A percentile compares a stretch with the other conserved stretches of the same genome.
Evolutionary conservation across 164 flowering plant species (phyloP).

Genomic region (Protea cynaroides): DNA sequence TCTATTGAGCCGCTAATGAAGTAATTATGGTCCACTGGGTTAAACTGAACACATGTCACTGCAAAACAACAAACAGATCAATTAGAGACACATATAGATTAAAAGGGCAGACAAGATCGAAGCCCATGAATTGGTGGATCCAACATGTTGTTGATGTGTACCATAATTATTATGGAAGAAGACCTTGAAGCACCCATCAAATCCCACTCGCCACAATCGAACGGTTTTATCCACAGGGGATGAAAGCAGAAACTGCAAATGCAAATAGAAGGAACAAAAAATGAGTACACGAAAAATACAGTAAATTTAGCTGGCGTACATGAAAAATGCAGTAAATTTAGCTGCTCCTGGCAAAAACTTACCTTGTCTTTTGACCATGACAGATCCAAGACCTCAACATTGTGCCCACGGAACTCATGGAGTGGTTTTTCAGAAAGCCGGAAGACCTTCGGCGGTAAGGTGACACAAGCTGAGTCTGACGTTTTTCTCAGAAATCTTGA

Average conservation of each 20-base stretch:
- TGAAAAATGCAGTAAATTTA: neutral
- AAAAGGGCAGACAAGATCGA: neutral
- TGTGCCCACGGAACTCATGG: constrained; percentile 71
- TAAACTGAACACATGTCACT: constrained; percentile 73
- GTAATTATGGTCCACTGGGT: constrained; percentile 58
- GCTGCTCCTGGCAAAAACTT: constrained; percentile 16
- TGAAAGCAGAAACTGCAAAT: constrained; percentile 50
- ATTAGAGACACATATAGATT: neutral
- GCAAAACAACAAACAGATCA: constrained; percentile 17
- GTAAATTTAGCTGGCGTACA: neutral
- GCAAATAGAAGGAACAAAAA: constrained; percentile 3
- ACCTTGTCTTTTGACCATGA: constrained; percentile 82
- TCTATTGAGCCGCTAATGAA: constrained; percentile 88
- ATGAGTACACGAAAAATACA: neutral
- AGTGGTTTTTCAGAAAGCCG: constrained; percentile 54
- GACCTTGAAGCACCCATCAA: constrained; percentile 47
- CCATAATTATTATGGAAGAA: constrained; percentile 80
- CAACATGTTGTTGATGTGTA: constrained; percentile 29
- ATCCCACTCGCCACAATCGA: constrained; percentile 63
- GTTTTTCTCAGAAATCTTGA: constrained; percentile 29
- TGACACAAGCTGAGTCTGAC: constrained; percentile 49
- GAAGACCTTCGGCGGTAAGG: constrained; percentile 59
- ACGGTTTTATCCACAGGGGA: constrained; percentile 81
- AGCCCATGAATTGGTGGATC: neutral
- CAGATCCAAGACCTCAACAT: constrained; percentile 67